Evolutionary conservation across 2,329 filamentous ascomycete species (phyloP), one percentile per base, ranked within the genome.

Genomic region (Arthrobotrys musiformis): DNA sequence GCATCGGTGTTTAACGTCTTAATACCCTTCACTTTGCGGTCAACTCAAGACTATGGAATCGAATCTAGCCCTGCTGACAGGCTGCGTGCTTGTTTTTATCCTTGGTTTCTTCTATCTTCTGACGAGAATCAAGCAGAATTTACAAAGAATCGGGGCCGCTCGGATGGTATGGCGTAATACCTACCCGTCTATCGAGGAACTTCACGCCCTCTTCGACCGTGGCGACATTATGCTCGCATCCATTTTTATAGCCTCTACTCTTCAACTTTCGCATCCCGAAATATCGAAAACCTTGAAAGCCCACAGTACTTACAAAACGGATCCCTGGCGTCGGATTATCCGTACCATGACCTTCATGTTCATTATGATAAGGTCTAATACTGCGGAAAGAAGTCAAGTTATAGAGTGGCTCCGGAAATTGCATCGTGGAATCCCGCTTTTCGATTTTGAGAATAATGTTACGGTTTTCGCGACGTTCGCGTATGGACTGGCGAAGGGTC

Each of bases 151-250:
- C 4, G 42, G 24, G 46, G 22, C 50, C 8, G 52, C 33, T 37
- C 52, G 9, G 28, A 8, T 68, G 17, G 63, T 75, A 62, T 75
- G 70, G 70, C 58, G 63, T n/a, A 75, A 75, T 60, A 68, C 66
- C 60, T 68, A 68, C 35, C 70, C 70, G 13, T 75, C 70, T 1
- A 56, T 75, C 54, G 70, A 75, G 33, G 62, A 75, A 17, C 62
- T 75, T 4, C 70, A 75, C 22, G 62, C 70, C 19, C 70, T 75
- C 9, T 75, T 75, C 28, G 54, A 75, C 30, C 62, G 70, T 6
- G 70, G 70, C 13, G 70, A 75, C 22, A 56, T 68, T 11, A 75
- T 75, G 70, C 54, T 75, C 19, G 48, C 70, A 7, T 22, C 70
- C 1, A 19, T 75, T 24, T 50, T 68, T n/a, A 63, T 75, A 17